Evolutionary conservation across 306 rosid genomes (phyloP).

Genomic region (Vachellia pachyceras): DNA sequence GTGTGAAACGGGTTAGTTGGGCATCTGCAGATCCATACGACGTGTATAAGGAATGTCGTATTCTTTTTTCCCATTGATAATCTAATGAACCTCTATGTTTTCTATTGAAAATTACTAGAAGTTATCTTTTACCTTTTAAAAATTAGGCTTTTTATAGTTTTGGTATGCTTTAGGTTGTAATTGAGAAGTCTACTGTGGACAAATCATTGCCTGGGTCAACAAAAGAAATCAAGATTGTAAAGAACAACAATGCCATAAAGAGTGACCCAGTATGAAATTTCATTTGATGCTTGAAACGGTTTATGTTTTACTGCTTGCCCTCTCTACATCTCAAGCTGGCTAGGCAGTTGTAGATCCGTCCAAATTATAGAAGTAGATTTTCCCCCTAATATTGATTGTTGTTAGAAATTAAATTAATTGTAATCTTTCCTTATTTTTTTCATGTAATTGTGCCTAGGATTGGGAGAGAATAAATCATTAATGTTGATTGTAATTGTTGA

Average conservation of each 20-base stretch:
- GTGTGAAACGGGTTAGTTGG: too few relatives aligned
- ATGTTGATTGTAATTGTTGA: too few relatives aligned
- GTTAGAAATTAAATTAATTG: too few relatives aligned
- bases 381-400: conserved; percentile 29
- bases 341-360: background rate
- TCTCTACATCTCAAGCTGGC: background rate
- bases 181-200: conserved; percentile 57
- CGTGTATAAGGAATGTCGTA: background rate
- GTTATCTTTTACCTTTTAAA: background rate
- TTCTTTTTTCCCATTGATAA: conserved; percentile 27
- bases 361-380: background rate
- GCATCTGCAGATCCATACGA: background rate
- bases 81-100: conserved; percentile 25
- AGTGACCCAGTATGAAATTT: conserved; percentile 49
- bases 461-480: too few relatives aligned
- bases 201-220: conserved; percentile 82
- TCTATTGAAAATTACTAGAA: conserved; percentile 21
- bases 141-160: conserved; percentile 18
- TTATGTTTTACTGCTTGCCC: background rate
- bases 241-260: conserved; percentile 39
- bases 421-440: too few relatives aligned
- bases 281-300: conserved; percentile 31
- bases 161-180: conserved; percentile 59
- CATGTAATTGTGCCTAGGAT: too few relatives aligned
- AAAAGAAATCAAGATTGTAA: conserved; percentile 61